These are phyloP conservation scores for Multifurca ochricompacta DNA, from an alignment of 768 basidiomycete species.

Conservation along the genomic window DNA sequence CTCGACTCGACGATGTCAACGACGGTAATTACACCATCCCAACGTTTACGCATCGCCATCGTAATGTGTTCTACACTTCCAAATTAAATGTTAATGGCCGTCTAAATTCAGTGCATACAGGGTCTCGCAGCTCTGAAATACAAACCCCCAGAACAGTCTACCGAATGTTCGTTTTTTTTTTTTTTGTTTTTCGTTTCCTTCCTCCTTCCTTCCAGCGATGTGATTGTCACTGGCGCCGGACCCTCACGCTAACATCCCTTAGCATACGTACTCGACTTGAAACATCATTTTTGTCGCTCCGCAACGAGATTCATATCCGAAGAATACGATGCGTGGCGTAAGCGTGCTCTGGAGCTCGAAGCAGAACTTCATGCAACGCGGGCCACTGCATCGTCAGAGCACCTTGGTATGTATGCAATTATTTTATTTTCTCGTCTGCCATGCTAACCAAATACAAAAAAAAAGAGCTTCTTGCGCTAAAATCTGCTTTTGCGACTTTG, in stretches of 20 bases:
- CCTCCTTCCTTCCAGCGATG: too few species aligned
- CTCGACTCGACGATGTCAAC: not conserved
- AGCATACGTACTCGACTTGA: slow-evolving; percentile 10
- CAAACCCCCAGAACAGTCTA: slow-evolving; percentile 8
- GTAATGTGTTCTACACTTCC: not conserved
- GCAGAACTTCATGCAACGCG: not conserved
- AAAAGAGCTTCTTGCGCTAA: not conserved
- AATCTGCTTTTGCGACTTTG: not conserved
- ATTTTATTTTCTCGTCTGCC: not conserved
- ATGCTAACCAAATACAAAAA: not conserved
- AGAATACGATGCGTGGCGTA: slow-evolving; percentile 11
- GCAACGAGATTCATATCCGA: not conserved
- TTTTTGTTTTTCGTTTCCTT: not conserved
- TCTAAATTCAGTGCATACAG: not conserved
- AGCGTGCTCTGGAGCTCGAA: slow-evolving; percentile 10
- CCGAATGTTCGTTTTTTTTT: not conserved
- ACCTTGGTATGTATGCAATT: not conserved
- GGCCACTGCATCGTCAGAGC: not conserved
- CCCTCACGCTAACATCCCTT: too few species aligned
- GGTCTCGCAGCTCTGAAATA: slow-evolving; percentile 7
- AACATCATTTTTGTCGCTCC: not conserved
- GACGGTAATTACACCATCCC: not conserved
- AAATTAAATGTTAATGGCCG: not conserved
- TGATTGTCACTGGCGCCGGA: too few species aligned
- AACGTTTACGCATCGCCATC: slow-evolving; percentile 9